Evolutionary conservation across 1,284 basidiomycete species (phyloP).

Genomic region (Malassezia obtusa): DNA sequence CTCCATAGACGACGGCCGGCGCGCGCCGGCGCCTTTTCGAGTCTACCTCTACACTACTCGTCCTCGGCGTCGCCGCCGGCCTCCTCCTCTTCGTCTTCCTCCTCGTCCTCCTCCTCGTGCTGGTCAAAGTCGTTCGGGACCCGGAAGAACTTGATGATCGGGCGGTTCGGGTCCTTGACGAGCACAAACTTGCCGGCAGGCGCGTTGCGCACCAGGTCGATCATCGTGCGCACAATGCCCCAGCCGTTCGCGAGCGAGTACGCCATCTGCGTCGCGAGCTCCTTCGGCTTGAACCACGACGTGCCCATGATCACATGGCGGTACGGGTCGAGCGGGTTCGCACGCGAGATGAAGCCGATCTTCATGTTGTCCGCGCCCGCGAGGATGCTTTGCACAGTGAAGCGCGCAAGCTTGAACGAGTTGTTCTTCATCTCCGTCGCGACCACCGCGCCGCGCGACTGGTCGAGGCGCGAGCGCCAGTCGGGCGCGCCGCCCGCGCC

Average conservation of each 20-base stretch:
- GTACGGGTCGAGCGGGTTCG: constrained; percentile 82
- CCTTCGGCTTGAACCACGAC: constrained; percentile 83
- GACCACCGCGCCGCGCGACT: constrained; percentile 92
- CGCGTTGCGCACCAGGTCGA: constrained; percentile 37
- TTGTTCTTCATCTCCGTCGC: constrained; percentile 99
- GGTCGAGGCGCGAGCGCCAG: constrained; percentile 91
- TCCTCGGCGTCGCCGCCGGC: constrained; percentile 46
- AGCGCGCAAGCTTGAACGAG: constrained; percentile 92
- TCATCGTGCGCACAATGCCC: constrained; percentile 68
- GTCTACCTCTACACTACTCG: neutral
- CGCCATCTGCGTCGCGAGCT: constrained; percentile 91
- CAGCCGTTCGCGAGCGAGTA: constrained; percentile 91
- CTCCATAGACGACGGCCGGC: neutral
- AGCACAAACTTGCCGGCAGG: constrained; percentile 42
- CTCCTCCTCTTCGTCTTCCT: constrained; percentile 54
- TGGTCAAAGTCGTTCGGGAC: constrained; percentile 76
- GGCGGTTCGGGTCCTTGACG: constrained; percentile 50
- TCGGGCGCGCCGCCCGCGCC: constrained; percentile 89
- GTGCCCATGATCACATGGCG: constrained; percentile 92
- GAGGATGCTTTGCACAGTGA: constrained; percentile 89
- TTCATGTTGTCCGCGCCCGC: constrained; percentile 96
- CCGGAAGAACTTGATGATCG: constrained; percentile 82
- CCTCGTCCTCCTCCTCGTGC: constrained; percentile 49
- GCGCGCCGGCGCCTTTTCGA: neutral
- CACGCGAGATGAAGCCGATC: constrained; percentile 90